Base-by-base conservation (phyloP, 202 grass and related monocot genomes). In the Zoysia matrella region DNA sequence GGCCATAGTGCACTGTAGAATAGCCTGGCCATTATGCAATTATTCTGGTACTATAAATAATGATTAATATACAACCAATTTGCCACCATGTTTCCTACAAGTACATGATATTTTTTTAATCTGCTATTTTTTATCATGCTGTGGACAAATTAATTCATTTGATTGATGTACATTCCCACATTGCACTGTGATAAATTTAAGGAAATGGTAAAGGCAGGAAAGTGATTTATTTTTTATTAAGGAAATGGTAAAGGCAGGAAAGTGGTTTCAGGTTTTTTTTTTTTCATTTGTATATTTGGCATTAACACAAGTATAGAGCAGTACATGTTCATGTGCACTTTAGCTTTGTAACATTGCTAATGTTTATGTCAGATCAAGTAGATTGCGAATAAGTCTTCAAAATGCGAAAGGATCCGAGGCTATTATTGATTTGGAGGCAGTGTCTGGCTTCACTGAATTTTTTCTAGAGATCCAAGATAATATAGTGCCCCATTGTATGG, bases 371-470 rank as follows among this genome's bases (percentile, higher is more conserved):
- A 96, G 93, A 80, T 93, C 93, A 72, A 87, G 84, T 72, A 90
- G 91, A 84, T 82, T 96, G 44, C 88, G 81, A 82, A 87, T 96
- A 82, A 85, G 68, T 77, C 89, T 88, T 79, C 67, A 78, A 63
- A 70, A 68, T 4, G 86, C 79, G 46, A 83, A 80, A 84, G 79
- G 85, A 82, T 89, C 93, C 66, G 88, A 77, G 45, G 69, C 74
- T 69, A 70, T 75, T 82, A 88, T 96, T 74, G 86, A 96, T 73
- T 75, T 96, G 75, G 90, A 91, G 47, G 85, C 81, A 83, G 68
- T 96, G 67, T 96, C 93, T 89, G 88, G 90, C 66, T 96, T 89
- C 65, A 93, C 93, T 44, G 93, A 93, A 74, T 80, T 96, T 79
- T 86, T 79, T 75, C 75, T 96, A 65, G 93, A 96, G 64, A 89